phyloP scores from a whole-genome alignment of 148 eudicot genomes.

The Diospyros kaki region DNA sequence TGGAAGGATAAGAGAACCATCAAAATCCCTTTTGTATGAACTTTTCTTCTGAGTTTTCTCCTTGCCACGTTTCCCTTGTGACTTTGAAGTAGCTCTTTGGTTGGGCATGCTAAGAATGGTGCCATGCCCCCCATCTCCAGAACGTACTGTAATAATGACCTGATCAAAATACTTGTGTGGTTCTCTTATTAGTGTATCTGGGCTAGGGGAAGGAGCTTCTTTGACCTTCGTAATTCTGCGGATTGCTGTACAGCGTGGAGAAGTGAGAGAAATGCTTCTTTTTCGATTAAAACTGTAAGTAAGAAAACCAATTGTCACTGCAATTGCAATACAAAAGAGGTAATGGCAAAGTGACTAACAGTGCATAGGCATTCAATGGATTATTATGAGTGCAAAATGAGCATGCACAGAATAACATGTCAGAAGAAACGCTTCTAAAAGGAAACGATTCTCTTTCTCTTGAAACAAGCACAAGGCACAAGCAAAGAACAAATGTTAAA shows the following conservation, averaged over 20 bases:
- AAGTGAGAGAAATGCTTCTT: constrained; percentile 21
- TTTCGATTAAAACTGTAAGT: constrained; percentile 31
- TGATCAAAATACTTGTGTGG: constrained; percentile 96
- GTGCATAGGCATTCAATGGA: background rate
- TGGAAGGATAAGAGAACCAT: constrained; percentile 91
- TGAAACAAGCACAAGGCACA: background rate
- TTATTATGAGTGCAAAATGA: background rate
- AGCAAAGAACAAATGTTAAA: background rate
- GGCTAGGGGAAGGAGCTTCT: constrained; percentile 39
- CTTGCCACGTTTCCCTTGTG: constrained; percentile 49
- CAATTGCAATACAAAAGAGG: constrained; percentile 5
- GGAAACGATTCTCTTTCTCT: background rate
- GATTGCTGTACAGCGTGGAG: constrained; percentile 17
- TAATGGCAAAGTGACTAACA: background rate
- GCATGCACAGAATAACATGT: background rate
- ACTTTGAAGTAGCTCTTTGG: constrained; percentile 48
- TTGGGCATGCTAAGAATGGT: constrained; percentile 59
- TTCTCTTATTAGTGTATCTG: constrained; percentile 50
- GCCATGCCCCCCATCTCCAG: constrained; percentile 99
- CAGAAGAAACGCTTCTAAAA: background rate
- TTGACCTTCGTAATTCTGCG: constrained; percentile 61
- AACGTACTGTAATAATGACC: constrained; percentile 73
- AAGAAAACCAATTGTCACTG: constrained; percentile 8
- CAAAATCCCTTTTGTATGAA: constrained; percentile 80
- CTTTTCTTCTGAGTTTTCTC: constrained; percentile 39